These are phyloP conservation scores for Ammopiptanthus mongolicus DNA, from an alignment of 306 rosid species.

Conservation along the genomic window DNA sequence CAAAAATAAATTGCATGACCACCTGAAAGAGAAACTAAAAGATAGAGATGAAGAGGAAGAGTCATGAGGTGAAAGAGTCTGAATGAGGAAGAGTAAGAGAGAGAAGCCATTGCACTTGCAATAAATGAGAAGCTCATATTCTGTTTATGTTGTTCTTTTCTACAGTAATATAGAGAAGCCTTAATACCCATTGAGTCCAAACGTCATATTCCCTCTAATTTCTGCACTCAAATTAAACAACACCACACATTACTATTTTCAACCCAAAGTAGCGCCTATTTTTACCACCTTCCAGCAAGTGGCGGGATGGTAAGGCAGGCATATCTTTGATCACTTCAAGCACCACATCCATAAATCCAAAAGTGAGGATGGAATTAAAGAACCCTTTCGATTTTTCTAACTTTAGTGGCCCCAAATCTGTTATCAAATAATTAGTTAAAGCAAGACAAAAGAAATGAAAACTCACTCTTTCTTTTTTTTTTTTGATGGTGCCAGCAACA, in stretches of 20 bases:
- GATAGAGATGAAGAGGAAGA: too few species aligned
- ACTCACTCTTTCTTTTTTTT: conserved; percentile 99
- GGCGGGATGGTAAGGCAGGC: conserved; percentile 96
- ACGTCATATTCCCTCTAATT: conserved; percentile 78
- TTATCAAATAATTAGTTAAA: conserved; percentile 39
- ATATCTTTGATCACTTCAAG: conserved; percentile 69
- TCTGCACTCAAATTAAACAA: conserved; percentile 82
- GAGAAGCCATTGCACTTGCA: too few species aligned
- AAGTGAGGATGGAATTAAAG: conserved; percentile 23
- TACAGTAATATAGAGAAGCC: conserved; percentile 65
- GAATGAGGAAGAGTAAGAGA: too few species aligned
- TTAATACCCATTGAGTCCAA: conserved; percentile 87
- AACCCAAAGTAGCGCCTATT: conserved; percentile 86
- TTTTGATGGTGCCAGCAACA: conserved; percentile 96
- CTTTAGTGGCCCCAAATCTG: conserved; percentile 55
- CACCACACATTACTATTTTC: conserved; percentile 65
- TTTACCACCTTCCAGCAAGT: conserved; percentile 78
- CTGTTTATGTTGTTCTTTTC: conserved; percentile 57
- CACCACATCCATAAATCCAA: conserved; percentile 60
- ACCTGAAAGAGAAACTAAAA: too few species aligned
- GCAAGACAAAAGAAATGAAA: conserved; percentile 53
- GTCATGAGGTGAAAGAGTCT: too few species aligned
- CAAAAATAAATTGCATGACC: too few species aligned
- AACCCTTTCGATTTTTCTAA: conserved; percentile 30
- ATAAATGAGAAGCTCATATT: conserved; percentile 16